Evolutionary conservation across 169 alveolate genomes (phyloP), one percentile per base, ranked within the genome.

Genomic region (Miamiensis avidus): DNA sequence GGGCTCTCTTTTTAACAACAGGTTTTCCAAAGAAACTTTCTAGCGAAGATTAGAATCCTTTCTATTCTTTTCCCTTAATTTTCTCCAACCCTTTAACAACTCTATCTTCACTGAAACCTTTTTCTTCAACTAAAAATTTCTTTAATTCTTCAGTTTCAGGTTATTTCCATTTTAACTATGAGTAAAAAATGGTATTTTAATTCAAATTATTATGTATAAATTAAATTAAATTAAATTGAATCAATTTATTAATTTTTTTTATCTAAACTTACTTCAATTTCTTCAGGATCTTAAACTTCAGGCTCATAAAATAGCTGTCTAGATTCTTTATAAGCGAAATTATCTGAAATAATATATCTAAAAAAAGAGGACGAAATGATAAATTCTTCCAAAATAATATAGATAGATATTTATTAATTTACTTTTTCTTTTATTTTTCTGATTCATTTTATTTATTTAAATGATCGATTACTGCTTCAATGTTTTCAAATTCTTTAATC

Each of bases 381-480:
- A 11, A 49, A 49, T 49, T 49, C 20, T 49, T 49, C 4, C 4
- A 11, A 49, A 49, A 49, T 49, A 4, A 49, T 11, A 49, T 49
- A 49, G 4, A 49, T 49, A 49, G 4, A 49, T 49, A 11, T 11
- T 49, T 11, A 49, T 49, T 11, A 49, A 49, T 11, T 49, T 49
- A 49, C 4, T 11, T 49, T 49, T 49, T 11, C 69, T 89, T 86
- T 87, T 93, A 74, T 29, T 89, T 90, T 49, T 85, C 88, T 49
- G 86, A 84, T 82, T 94, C 94, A 85, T 87, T 84, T 77, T 83
- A 85, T 69, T 91, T 91, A 31, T 96, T 94, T 30, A 97, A 84
- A 69, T 89, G 86, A 74, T 92, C 91, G 33, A 98, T 76, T 25
- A 97, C 98, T 65, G 91, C 91, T 88, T 98, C 99, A 81, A 99